Evolutionary conservation across 257 asterid species (phyloP), one percentile per base, ranked within the genome.

Genomic region (Solanum gracilifrons): DNA sequence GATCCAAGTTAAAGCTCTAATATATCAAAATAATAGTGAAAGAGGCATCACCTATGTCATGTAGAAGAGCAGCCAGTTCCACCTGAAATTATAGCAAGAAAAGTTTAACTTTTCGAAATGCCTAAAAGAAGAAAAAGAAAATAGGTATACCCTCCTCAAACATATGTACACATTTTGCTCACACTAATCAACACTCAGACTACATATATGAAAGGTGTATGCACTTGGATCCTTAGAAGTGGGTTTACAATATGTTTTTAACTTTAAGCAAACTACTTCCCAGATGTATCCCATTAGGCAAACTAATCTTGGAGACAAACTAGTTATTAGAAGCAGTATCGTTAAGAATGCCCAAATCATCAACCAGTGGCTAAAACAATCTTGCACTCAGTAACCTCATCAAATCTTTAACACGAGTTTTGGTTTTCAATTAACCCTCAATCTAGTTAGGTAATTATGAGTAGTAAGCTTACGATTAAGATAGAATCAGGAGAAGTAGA

Each of bases 61-160:
- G 99, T 73, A 97, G 95, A 92, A 97, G 98, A 62, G 99, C 99
- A 86, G 99, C 98, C 89, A 97, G 92, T 92, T 95, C 98, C 90
- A 97, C 98, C 99, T 96, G 94, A 79, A 73, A 84, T 87, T 88
- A 69, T 66, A 85, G 86, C 79, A 25, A 85, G 88, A 77, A 9
- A 6, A 32, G 68, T 75, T 64, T 85, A 90, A 60, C 87, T 58
- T 77, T 12, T 86, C 36, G 23, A 79, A 79, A 43, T 27, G 62
- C 84, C 64, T 41, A 25, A 79, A 25, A 43, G 37, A 27, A n/a
- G 21, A 13, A 6, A 76, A n/a, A n/a, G 23, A 41, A 25, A 76
- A 77, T 7, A 10, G 51, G 15, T 74, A 36, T 13, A 76, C 33
- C 58, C 33, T 76, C 83, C 83, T 76, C 83, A 76, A 39, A 51